phyloP scores from a whole-genome alignment of 1,284 basidiomycete species.

The Ustilago curta region DNA sequence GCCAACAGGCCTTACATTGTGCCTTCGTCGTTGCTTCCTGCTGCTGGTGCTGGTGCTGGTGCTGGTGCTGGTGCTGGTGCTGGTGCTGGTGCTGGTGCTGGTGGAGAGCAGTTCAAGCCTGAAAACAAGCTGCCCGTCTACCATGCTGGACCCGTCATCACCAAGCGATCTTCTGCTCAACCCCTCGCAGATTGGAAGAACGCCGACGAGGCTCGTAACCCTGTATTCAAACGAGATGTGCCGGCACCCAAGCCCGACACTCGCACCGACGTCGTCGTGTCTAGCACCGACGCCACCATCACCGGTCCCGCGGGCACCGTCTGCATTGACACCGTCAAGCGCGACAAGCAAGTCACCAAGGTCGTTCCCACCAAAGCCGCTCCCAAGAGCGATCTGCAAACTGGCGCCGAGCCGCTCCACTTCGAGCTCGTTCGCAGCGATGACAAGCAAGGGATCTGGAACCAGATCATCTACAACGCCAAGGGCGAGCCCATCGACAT shows the following conservation, averaged over 20 bases:
- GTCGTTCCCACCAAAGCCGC: slow-evolving; percentile 29
- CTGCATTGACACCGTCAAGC: slow-evolving; percentile 46
- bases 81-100: not conserved
- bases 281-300: not conserved
- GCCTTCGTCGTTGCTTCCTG: slow-evolving; percentile 18
- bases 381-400: slow-evolving; percentile 1
- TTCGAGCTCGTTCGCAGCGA: slow-evolving; percentile 36
- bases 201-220: not conserved
- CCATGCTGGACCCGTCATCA: slow-evolving; percentile 12
- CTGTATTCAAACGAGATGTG: slow-evolving; percentile 26
- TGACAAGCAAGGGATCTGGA: slow-evolving; percentile 22
- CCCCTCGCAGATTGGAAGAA: slow-evolving; percentile 10
- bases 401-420: slow-evolving; percentile 12
- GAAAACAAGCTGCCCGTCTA: not conserved
- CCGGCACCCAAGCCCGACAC: not conserved
- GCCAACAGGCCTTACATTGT: slow-evolving; percentile 43
- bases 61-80: not conserved
- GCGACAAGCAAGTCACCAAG: slow-evolving; percentile 35
- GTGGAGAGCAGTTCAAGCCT: not conserved
- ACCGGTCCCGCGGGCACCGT: slow-evolving; percentile 9
- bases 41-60: not conserved
- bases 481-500: slow-evolving; percentile 23
- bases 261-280: not conserved
- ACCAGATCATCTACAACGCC: slow-evolving; percentile 42
- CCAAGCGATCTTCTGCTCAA: slow-evolving; percentile 17